Conservation (phyloP, 23 red algal species). For the Chondrus crispus region DNA sequence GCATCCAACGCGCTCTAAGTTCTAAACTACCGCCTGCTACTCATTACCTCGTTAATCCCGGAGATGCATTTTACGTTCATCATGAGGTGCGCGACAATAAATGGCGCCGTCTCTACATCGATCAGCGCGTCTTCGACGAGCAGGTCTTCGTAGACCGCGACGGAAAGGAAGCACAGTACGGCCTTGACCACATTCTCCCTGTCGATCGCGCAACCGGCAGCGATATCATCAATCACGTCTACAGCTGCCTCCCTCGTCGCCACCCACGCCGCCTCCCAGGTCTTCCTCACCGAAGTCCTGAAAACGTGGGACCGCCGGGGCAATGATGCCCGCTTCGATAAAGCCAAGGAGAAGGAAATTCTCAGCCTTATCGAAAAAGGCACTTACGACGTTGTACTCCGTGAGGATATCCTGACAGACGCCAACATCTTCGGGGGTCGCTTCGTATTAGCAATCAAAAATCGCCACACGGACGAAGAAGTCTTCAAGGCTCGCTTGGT, state of each 20-base stretch:
- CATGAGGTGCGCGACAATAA: neutral
- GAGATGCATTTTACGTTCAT: neutral
- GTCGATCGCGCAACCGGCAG: neutral
- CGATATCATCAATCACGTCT: neutral
- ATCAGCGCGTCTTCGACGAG: neutral
- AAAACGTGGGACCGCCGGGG: neutral
- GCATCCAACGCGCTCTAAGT: neutral
- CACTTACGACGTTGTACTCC: neutral
- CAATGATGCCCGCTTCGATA: neutral
- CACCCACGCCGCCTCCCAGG: neutral
- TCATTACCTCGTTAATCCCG: neutral
- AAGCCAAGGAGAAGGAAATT: neutral
- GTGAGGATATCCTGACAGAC: neutral
- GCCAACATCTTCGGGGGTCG: neutral
- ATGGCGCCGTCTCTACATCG: neutral
- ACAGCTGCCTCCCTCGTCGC: neutral
- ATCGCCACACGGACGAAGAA: neutral
- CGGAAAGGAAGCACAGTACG: neutral
- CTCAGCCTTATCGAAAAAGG: neutral
- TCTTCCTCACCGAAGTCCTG: neutral
- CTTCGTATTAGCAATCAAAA: constrained; percentile 8
- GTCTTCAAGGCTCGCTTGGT: constrained; percentile 15
- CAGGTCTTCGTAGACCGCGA: neutral
- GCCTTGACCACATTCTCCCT: neutral
- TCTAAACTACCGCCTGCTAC: neutral